Evolutionary conservation across 2,329 filamentous ascomycete species (phyloP), one percentile per base, ranked within the genome.

Genomic region (Trichoderma endophyticum): DNA sequence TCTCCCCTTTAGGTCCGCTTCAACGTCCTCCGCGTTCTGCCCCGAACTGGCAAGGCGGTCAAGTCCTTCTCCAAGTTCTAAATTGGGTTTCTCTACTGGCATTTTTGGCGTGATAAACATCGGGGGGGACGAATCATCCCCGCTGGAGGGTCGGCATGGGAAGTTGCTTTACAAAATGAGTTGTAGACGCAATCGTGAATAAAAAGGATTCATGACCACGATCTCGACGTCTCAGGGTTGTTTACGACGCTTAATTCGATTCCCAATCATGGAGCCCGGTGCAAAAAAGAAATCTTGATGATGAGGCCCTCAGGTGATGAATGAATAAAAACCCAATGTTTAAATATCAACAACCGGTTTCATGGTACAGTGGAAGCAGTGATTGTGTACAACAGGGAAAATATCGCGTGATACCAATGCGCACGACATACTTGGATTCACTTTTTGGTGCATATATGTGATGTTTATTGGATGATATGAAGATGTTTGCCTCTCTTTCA

Each of bases 31-130:
- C 95, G 96, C 83, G 96, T 99, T 81, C 93, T 98, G 82, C 95
- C 95, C 87, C 92, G 95, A 88, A 97, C 94, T 81, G 94, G 95
- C 87, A 98, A 98, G 92, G 87, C 90, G 81, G 94, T 98, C 86
- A 99, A 99, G 94, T 86, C 91, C 85, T 99, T 99, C 91, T 89
- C 86, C 89, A 99, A 99, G 91, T 99, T 99, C 90, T 99, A 97
- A 91, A 81, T 81, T 81, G 80, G 81, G 79, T 79, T 82, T 78
- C 81, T 80, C 78, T 80, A 82, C 76, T 86, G 85, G 85, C 84
- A 87, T 87, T 86, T 85, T 83, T 80, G 85, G 86, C 85, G 85
- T 86, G 84, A 85, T 86, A 83, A 85, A 82, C 79, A 83, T 79
- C 80, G 79, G 80, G 74, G 74, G 79, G 78, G 64, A 81, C 77